Percentiles rank a stretch among this genome's conserved stretches.
These are phyloP conservation scores for Aspergillus novoparasiticus DNA, from an alignment of 2,329 filamentous ascomycete genomes.

Conservation along the genomic window DNA sequence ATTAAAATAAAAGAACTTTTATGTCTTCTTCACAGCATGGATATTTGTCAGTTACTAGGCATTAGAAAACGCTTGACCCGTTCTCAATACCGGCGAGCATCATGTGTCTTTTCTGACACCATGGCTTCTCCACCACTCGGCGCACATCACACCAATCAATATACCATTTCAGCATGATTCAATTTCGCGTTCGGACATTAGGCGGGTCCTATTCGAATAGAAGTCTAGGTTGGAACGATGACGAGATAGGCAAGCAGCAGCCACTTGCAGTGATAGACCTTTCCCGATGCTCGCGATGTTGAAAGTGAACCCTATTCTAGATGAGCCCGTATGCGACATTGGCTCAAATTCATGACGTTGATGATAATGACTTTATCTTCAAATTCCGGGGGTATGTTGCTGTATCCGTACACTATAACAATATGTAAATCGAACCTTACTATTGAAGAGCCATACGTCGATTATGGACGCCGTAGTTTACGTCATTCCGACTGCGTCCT, in stretches of 20 bases:
- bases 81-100: conserved; percentile 25
- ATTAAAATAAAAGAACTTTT: conserved; percentile 38
- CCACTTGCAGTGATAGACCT: neutral
- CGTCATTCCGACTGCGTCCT: neutral
- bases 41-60: conserved; percentile 30
- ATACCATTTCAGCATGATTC: conserved; percentile 32
- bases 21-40: conserved; percentile 31
- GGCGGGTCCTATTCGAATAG: neutral
- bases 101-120: conserved; percentile 32
- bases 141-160: conserved; percentile 40
- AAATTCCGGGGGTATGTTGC: neutral
- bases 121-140: conserved; percentile 37
- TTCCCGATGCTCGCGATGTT: neutral
- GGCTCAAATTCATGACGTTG: neutral
- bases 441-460: neutral
- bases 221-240: neutral
- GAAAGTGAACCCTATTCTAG: neutral
- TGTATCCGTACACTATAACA: neutral
- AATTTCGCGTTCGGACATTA: neutral
- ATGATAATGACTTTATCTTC: neutral
- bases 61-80: conserved; percentile 30
- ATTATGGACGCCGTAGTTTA: neutral
- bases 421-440: neutral
- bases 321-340: neutral
- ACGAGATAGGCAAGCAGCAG: neutral